Evolutionary conservation across 1,139 yeast genomes (phyloP).

Genomic region (Diutina catenulata): DNA sequence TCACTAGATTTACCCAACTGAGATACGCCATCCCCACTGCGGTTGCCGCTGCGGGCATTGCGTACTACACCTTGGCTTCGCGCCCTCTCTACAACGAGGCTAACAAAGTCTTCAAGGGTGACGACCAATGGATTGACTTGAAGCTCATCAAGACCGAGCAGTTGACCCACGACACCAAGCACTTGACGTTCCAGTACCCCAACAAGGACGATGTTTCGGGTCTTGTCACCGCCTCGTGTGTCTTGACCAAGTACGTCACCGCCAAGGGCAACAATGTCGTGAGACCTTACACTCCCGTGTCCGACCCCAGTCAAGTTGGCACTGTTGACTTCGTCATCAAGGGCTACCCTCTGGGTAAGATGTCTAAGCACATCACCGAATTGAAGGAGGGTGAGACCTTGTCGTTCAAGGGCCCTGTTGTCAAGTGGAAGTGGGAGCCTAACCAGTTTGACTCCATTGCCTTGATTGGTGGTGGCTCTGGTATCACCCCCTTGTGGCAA

Average conservation of each 20-base stretch:
- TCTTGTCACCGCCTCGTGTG: slow-evolving; percentile 65
- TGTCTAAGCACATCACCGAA: slow-evolving; percentile 62
- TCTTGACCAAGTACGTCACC: slow-evolving; percentile 73
- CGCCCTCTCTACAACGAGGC: slow-evolving; percentile 32
- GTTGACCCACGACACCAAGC: slow-evolving; percentile 53
- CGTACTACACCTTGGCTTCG: slow-evolving; percentile 30
- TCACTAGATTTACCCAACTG: slow-evolving; percentile 1
- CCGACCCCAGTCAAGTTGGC: slow-evolving; percentile 62
- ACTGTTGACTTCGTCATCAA: slow-evolving; percentile 72
- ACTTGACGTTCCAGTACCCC: slow-evolving; percentile 63
- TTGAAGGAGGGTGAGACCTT: slow-evolving; percentile 74
- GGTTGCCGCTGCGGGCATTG: slow-evolving; percentile 31
- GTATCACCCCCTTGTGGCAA: slow-evolving; percentile 92
- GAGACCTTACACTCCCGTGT: slow-evolving; percentile 93
- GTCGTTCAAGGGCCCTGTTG: slow-evolving; percentile 88
- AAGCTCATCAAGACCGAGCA: slow-evolving; percentile 48
- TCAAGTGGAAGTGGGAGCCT: slow-evolving; percentile 86
- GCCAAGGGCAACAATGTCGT: slow-evolving; percentile 80
- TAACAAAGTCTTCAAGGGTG: slow-evolving; percentile 51
- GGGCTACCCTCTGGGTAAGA: slow-evolving; percentile 74
- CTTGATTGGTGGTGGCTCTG: slow-evolving; percentile 92
- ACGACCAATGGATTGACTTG: slow-evolving; percentile 71
- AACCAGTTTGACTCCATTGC: slow-evolving; percentile 73
- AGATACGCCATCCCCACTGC: slow-evolving; percentile 1
- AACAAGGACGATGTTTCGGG: slow-evolving; percentile 63